Evolutionary conservation across 768 basidiomycete genomes (phyloP), one percentile per base, ranked within the genome.

Genomic region (Terana coerulea): DNA sequence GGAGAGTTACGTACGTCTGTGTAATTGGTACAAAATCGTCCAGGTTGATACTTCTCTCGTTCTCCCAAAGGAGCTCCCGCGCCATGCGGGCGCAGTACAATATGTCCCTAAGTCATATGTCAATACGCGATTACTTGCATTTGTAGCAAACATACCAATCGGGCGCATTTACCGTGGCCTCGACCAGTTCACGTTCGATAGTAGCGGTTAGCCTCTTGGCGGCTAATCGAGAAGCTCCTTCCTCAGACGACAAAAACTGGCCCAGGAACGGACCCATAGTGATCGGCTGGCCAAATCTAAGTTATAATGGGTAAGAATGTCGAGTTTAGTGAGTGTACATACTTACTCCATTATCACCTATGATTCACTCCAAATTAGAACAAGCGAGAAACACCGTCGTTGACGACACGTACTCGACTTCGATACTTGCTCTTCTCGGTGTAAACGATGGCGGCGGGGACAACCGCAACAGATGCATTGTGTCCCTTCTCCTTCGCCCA

Each of bases 371-470:
- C 19, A 44, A 29, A 28, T 7, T 10, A 30, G 26, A 25, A 7
- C 15, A 19, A 22, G 17, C n/a, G 41, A 46, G 24, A 45, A 52
- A 46, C 49, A 26, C 19, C 37, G 47, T 22, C n/a, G n/a, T n/a
- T n/a, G n/a, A 15, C 11, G 25, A 25, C 19, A 73, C 90, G 71
- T 53, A 94, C 95, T 58, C 81, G 71, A 64, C 92, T 95, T 55
- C 95, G 78, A 65, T 98, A 99, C 73, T 95, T 95, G 30, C 88
- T 83, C 69, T 99, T 98, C 72, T 98, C 86, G 50, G 91, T 92
- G 68, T 98, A 98, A 12, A 92, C 91, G 56, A 99, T 93, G 4
- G 90, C 84, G 19, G 84, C 82, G 6, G 95, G 93, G 33, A 95
- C 71, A 56, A 98, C 79, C 24, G 77, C 72, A 3, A 89, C 78